Base-by-base conservation (phyloP, 805 yeast species). In the Saturnispora ahearnii region DNA sequence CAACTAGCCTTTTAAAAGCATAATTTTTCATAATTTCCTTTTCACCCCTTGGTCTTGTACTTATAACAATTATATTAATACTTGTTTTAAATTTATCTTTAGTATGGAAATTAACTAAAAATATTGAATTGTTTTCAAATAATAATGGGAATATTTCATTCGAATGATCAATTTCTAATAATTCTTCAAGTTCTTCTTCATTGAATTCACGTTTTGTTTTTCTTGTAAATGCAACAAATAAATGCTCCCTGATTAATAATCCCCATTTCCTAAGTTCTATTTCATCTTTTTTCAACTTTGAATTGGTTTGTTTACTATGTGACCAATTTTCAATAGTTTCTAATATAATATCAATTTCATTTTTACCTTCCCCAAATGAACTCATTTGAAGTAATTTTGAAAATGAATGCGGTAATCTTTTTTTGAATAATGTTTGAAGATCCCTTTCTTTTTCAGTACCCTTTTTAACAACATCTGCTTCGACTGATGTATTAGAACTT, bases 131-230 rank as follows among this genome's bases (percentile, higher is more conserved):
- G 48, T 57, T 62, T 46, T 64, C 67, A 40, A 63, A 51, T 6
- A 63, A 48, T 13, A 66, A 28, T 7, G 70, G 70, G 24, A 66
- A 58, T 1, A 66, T 57, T 48, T 66, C 67, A 49, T 62, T 65
- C 12, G 36, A 46, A 41, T 59, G 63, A 44, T 61, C 60, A 18
- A 58, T 52, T 38, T 53, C 50, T 22, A 66, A 42, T 6, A 63
- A 54, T 43, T 62, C 63, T 11, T 44, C 38, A 11, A 59, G 57
- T 53, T 62, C 64, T 5, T 55, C 61, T 42, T 62, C 66, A 49
- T 66, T 66, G 52, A 66, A 66, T 33, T 55, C 61, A 43, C 61
- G 51, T 41, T 57, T 63, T 46, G 57, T 59, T 43, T 56, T 57
- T 24, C 57, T 49, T 10, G 58, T 55, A 48, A 57, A 64, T 22